Evolutionary conservation across 2,329 filamentous ascomycete species (phyloP).

Genomic region (Ascochyta clinopodiicola): DNA sequence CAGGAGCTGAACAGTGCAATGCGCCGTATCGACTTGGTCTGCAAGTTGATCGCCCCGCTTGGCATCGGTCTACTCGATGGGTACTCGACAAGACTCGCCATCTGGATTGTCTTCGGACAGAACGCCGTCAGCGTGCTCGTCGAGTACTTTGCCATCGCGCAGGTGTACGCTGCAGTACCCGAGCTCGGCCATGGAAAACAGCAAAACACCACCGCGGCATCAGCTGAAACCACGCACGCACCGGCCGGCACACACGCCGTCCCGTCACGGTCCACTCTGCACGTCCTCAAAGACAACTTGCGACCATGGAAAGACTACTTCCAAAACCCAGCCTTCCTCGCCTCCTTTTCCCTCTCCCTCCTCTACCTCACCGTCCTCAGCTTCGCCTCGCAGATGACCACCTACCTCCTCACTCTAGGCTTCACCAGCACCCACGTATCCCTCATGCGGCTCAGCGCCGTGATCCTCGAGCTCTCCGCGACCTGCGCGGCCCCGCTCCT

Average conservation of each 20-base stretch:
- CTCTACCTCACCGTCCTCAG: constrained; percentile 63
- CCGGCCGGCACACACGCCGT: constrained; percentile 11
- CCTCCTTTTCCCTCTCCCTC: constrained; percentile 65
- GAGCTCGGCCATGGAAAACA: constrained; percentile 28
- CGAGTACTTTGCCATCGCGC: constrained; percentile 62
- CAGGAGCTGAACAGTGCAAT: constrained; percentile 63
- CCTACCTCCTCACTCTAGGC: constrained; percentile 64
- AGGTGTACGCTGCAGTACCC: constrained; percentile 47
- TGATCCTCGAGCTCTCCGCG: constrained; percentile 64
- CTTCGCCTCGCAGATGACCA: constrained; percentile 66
- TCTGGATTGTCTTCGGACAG: constrained; percentile 58
- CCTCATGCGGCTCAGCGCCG: constrained; percentile 60
- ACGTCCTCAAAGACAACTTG: constrained; percentile 14
- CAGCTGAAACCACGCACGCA: constrained; percentile 16
- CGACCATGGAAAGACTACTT: constrained; percentile 54
- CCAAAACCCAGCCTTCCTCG: constrained; percentile 62
- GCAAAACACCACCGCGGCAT: constrained; percentile 4
- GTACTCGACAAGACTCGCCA: constrained; percentile 57
- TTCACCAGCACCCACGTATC: constrained; percentile 62
- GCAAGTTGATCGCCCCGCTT: constrained; percentile 63
- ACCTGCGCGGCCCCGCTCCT: constrained; percentile 66
- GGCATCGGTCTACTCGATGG: constrained; percentile 58
- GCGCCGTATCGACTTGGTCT: constrained; percentile 65
- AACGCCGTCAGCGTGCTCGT: constrained; percentile 56
- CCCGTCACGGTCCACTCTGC: constrained; percentile 1